Percentiles rank a stretch among this genome's conserved stretches.
Conservation (phyloP, 306 rosid species). For the Cicer chorassanicum region DNA sequence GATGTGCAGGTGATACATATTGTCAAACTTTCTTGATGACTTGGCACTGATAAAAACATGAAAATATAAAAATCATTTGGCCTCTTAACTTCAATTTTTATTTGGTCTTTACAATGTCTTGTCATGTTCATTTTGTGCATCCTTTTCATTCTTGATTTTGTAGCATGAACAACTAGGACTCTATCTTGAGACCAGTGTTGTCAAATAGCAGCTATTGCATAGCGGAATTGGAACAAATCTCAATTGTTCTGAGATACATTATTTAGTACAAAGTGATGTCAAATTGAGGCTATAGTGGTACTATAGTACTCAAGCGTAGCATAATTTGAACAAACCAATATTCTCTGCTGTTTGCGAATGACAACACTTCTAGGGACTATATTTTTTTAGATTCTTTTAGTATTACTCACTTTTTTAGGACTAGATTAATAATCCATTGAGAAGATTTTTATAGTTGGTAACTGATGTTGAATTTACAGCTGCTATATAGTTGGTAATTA, state of each 20-base stretch:
- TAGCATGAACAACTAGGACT: not conserved
- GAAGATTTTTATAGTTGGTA: not conserved
- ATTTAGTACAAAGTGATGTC: no score
- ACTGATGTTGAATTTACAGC: conserved; percentile 14
- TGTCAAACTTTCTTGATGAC: conserved; percentile 18
- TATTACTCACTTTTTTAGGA: not conserved
- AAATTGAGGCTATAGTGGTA: no score
- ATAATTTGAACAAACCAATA: no score
- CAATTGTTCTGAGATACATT: no score
- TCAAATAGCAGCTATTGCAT: no score
- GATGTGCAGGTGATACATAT: conserved; percentile 83
- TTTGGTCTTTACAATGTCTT: conserved; percentile 16
- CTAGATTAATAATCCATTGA: not conserved
- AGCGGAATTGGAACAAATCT: no score
- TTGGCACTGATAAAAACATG: not conserved
- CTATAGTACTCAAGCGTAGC: no score
- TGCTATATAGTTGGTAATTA: not conserved
- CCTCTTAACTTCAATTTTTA: conserved; percentile 12
- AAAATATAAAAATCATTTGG: not conserved
- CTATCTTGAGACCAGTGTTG: not conserved
- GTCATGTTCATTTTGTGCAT: not conserved
- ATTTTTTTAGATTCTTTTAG: not conserved
- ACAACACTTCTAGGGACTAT: not conserved
- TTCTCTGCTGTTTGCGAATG: no score
- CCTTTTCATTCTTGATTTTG: conserved; percentile 16